Percentiles rank a stretch among this genome's conserved stretches.
These are phyloP conservation scores for Lepiota subincarnata DNA, from an alignment of 768 basidiomycete species.

Conservation along the genomic window DNA sequence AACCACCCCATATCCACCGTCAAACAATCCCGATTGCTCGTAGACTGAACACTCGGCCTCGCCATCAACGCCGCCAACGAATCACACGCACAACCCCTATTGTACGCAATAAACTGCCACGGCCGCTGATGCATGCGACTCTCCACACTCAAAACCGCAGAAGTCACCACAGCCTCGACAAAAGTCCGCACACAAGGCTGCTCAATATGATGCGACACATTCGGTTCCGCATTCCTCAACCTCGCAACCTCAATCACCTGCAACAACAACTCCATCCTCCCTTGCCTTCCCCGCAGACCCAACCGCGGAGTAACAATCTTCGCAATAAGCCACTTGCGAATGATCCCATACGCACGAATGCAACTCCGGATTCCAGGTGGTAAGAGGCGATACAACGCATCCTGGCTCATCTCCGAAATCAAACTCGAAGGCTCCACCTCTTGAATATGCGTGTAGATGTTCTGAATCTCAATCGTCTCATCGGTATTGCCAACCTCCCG, in stretches of 20 bases:
- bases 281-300: slow-evolving; percentile 59
- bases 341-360: slow-evolving; percentile 67
- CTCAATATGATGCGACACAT: slow-evolving; percentile 35
- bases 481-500: slow-evolving; percentile 50
- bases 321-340: slow-evolving; percentile 76
- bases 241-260: slow-evolving; percentile 74
- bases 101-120: slow-evolving; percentile 70
- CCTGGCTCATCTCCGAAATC: slow-evolving; percentile 67
- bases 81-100: slow-evolving; percentile 59
- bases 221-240: slow-evolving; percentile 46
- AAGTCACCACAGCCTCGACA: slow-evolving; percentile 70
- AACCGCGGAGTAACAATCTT: slow-evolving; percentile 63
- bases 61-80: slow-evolving; percentile 54
- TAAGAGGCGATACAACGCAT: slow-evolving; percentile 66
- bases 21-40: slow-evolving; percentile 46
- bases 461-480: slow-evolving; percentile 75
- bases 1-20: slow-evolving; percentile 82
- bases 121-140: slow-evolving; percentile 75
- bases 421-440: slow-evolving; percentile 70
- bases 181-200: slow-evolving; percentile 73
- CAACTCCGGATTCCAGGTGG: slow-evolving; percentile 76
- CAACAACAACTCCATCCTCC: slow-evolving; percentile 69
- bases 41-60: slow-evolving; percentile 41
- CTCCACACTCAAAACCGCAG: slow-evolving; percentile 76
- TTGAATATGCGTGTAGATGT: slow-evolving; percentile 67